Evolutionary conservation across 345 rosid species (phyloP), one percentile per base, ranked within the genome.

Genomic region (Ceriops tagal): DNA sequence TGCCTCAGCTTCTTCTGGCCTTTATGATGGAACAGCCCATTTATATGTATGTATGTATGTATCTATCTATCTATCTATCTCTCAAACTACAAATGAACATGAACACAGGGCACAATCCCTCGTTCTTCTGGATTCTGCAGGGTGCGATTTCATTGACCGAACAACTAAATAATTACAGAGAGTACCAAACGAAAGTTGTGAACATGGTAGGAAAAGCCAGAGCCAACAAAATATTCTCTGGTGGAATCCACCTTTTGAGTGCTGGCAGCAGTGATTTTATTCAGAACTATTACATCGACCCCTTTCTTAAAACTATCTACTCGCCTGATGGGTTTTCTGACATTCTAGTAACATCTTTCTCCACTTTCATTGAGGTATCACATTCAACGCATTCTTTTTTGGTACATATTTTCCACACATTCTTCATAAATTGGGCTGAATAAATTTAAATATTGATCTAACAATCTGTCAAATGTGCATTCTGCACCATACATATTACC

Each of bases 191-290:
- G 27, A 89, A 83, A 77, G 80, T 93, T 56, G 85, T 72, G 52
- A 76, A 68, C 56, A 57, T 75, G 83, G 85, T 84, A 0, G 97
- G 97, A 52, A 67, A 52, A 57, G 77, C 62, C 22, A 86, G 71
- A 49, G 97, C 92, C 59, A 75, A 62, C 52, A 53, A 56, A 61
- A 77, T 89, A 69, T 81, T 88, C 80, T 80, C 96, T 0, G 71
- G 80, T 16, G 88, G 78, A 62, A 84, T 93, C 78, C 95, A 93
- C 78, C 88, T 93, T 61, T 77, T 93, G 69, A 89, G 90, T 31
- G 92, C 95, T 6, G 98, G 97, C 51, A 88, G 82, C 79, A 91
- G 97, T 76, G 97, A 93, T 78, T 91, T 82, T 77, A 74, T 93
- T 78, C 97, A 93, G 84, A 89, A 93, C 79, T 93, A 89, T 82